Percentiles rank a stretch among this genome's conserved stretches.
Conservation (phyloP, 2,329 filamentous ascomycete species). For the Coniosporium tulheliwenetii region DNA sequence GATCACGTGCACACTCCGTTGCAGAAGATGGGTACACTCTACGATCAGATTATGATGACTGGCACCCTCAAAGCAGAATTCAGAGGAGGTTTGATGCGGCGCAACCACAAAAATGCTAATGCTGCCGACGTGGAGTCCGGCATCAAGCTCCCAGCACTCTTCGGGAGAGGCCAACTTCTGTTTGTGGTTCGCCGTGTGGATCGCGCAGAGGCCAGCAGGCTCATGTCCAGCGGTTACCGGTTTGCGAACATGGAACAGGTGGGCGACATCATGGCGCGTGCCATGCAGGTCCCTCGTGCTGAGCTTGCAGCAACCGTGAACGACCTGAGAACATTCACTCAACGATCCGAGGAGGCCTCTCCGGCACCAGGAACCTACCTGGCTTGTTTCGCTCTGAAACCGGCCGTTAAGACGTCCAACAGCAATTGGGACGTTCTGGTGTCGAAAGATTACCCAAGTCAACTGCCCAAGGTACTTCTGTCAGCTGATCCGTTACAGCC, state of each 20-base stretch:
- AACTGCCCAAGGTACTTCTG: slow-evolving; percentile 28
- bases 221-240: slow-evolving; percentile 60
- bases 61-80: slow-evolving; percentile 11
- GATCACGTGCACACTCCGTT: slow-evolving; percentile 33
- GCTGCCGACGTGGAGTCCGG: slow-evolving; percentile 24
- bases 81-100: slow-evolving; percentile 4
- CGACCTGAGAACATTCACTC: slow-evolving; percentile 32
- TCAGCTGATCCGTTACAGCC: slow-evolving; percentile 12
- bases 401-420: slow-evolving; percentile 13
- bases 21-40: slow-evolving; percentile 17
- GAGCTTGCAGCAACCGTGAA: slow-evolving; percentile 47
- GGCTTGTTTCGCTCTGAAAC: slow-evolving; percentile 16
- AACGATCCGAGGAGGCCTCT: slow-evolving; percentile 9
- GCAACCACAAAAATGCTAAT: slow-evolving; percentile 3
- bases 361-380: slow-evolving; percentile 23
- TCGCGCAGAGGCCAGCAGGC: slow-evolving; percentile 42
- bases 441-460: slow-evolving; percentile 20
- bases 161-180: slow-evolving; percentile 63
- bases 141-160: slow-evolving; percentile 18
- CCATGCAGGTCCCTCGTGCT: slow-evolving; percentile 54
- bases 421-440: slow-evolving; percentile 28
- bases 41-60: slow-evolving; percentile 20
- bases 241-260: slow-evolving; percentile 60
- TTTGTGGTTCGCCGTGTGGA: slow-evolving; percentile 57
- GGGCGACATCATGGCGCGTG: slow-evolving; percentile 49